Percentiles rank a stretch among this genome's conserved stretches.
Evolutionary conservation across 2,329 filamentous ascomycete species (phyloP).

Genomic region (Hypocrella siamensis): DNA sequence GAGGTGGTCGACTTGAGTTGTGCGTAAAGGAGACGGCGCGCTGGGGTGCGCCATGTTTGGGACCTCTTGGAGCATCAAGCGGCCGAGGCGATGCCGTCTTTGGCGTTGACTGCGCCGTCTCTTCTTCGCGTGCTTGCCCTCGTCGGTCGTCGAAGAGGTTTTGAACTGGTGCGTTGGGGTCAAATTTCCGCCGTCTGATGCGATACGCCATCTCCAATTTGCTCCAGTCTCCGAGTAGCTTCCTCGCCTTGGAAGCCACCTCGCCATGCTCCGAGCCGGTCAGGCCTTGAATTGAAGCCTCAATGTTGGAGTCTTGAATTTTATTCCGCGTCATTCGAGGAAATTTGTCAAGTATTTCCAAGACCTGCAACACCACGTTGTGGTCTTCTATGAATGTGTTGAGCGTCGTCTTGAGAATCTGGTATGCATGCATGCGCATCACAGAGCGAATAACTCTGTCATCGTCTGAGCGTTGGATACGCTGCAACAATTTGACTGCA

Average conservation of each 20-base stretch:
- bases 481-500: conserved; percentile 79
- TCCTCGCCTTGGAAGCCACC: conserved; percentile 54
- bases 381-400: conserved; percentile 76
- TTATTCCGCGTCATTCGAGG: conserved; percentile 92
- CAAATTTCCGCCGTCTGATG: conserved; percentile 79
- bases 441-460: conserved; percentile 78
- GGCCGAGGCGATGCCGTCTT: conserved; percentile 28
- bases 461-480: conserved; percentile 76
- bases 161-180: conserved; percentile 44
- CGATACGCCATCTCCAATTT: conserved; percentile 82
- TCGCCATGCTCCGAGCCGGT: conserved; percentile 54
- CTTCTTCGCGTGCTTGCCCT: conserved; percentile 24
- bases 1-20: conserved; percentile 33
- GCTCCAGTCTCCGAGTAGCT: conserved; percentile 71
- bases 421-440: conserved; percentile 93
- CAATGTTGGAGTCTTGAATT: conserved; percentile 91
- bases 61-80: conserved; percentile 40
- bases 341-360: conserved; percentile 78
- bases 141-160: conserved; percentile 51
- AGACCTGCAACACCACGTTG: conserved; percentile 76
- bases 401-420: conserved; percentile 78
- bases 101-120: conserved; percentile 17
- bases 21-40: conserved; percentile 35
- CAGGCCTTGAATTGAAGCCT: conserved; percentile 59
- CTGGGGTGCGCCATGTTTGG: conserved; percentile 43